These are phyloP conservation scores for Vitis hybrid DNA, from an alignment of 177 flowering plant genomes.

Conservation along the genomic window DNA sequence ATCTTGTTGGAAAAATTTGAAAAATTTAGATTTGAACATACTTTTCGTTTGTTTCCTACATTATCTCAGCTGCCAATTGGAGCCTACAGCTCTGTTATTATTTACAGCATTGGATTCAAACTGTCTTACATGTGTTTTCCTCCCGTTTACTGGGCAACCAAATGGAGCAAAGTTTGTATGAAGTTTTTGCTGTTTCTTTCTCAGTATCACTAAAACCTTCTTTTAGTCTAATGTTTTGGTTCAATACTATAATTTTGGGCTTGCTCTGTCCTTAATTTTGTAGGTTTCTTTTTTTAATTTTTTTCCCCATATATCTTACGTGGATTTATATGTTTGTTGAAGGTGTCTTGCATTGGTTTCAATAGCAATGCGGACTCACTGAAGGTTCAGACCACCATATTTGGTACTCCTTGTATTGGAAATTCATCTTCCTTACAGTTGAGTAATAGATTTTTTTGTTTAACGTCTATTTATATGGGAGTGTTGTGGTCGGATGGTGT, in stretches of 20 bases:
- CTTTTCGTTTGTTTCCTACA: no score
- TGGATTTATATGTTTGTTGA: background rate
- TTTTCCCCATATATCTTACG: background rate
- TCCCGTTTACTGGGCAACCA: no score
- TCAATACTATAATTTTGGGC: background rate
- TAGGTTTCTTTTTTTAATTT: background rate
- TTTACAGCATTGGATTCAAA: no score
- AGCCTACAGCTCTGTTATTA: no score
- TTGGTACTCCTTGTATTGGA: slow-evolving; percentile 38
- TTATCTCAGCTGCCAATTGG: no score
- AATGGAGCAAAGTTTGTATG: no score
- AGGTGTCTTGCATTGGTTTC: slow-evolving; percentile 33
- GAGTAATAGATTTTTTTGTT: slow-evolving; percentile 17
- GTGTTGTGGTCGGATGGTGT: background rate
- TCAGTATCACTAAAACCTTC: no score
- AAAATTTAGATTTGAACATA: no score
- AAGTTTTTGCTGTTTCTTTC: no score
- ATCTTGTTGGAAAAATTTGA: no score
- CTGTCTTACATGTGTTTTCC: no score
- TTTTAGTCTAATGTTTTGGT: no score
- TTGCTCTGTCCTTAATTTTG: background rate
- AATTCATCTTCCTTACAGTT: slow-evolving; percentile 52
- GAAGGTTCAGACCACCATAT: slow-evolving; percentile 35
- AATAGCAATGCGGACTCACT: slow-evolving; percentile 25
- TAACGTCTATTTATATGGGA: background rate